Percentiles rank a stretch among this genome's conserved stretches.
These are phyloP conservation scores for Quercus alba DNA, from an alignment of 306 rosid genomes.

Conservation along the genomic window DNA sequence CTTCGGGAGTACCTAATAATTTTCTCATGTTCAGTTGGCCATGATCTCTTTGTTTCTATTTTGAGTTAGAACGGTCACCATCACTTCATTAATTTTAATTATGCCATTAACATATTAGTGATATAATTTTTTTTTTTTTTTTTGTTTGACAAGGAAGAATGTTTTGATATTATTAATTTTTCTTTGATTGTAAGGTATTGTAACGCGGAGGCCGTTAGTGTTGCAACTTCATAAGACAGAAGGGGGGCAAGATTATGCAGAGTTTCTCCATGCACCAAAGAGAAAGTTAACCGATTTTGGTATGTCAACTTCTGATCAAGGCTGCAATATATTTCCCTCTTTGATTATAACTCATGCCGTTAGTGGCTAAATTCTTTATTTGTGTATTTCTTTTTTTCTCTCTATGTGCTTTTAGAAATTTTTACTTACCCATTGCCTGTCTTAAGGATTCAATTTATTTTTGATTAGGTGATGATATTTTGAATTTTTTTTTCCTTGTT, in stretches of 20 bases:
- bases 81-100: neutral
- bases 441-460: no score
- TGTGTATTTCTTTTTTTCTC: neutral
- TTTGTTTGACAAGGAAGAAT: neutral
- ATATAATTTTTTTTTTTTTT: no score
- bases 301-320: conserved; percentile 23
- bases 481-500: neutral
- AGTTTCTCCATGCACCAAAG: conserved; percentile 91
- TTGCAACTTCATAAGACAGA: conserved; percentile 92
- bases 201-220: conserved; percentile 91
- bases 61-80: neutral
- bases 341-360: neutral
- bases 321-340: conserved; percentile 3
- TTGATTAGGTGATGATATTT: no score
- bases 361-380: neutral
- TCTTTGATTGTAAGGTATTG: conserved; percentile 61
- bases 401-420: neutral
- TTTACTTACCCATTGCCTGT: no score
- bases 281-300: conserved; percentile 82
- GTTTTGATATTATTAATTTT: neutral
- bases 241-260: conserved; percentile 80
- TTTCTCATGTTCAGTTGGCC: neutral
- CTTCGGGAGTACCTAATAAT: no score
- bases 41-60: neutral
- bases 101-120: neutral